phyloP scores from a whole-genome alignment of 2,329 filamentous ascomycete species.

The Neonectria neomacrospora region DNA sequence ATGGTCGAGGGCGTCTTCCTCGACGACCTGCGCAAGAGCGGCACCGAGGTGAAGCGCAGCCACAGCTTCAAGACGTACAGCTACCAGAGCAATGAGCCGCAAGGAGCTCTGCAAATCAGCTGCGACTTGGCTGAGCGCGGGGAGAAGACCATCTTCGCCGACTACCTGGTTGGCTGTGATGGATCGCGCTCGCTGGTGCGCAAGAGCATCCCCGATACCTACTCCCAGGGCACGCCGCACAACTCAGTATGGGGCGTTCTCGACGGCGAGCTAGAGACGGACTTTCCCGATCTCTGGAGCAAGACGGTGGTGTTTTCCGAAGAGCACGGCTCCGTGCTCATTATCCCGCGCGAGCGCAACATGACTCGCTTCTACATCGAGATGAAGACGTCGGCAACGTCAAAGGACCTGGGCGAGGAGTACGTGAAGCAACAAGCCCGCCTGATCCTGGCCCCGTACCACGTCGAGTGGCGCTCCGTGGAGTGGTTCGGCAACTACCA shows the following conservation, averaged over 20 bases:
- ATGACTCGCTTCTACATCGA: constrained; percentile 73
- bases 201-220: constrained; percentile 65
- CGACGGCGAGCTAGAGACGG: constrained; percentile 74
- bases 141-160: constrained; percentile 62
- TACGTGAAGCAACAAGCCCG: constrained; percentile 75
- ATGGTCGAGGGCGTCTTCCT: constrained; percentile 78
- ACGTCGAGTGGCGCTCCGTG: constrained; percentile 65
- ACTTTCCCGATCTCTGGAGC: constrained; percentile 80
- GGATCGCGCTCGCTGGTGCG: constrained; percentile 77
- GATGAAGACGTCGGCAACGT: constrained; percentile 57
- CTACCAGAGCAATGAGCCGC: constrained; percentile 46
- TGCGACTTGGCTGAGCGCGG: constrained; percentile 59
- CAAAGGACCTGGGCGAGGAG: constrained; percentile 62
- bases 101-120: constrained; percentile 58
- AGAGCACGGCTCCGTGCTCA: constrained; percentile 72
- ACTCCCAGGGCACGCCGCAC: constrained; percentile 64
- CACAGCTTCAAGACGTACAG: constrained; percentile 69
- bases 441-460: constrained; percentile 67
- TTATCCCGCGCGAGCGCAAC: constrained; percentile 76
- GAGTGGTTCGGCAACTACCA: constrained; percentile 79
- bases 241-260: constrained; percentile 74
- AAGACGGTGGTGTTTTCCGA: constrained; percentile 76
- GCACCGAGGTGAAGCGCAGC: constrained; percentile 69
- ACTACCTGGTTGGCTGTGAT: constrained; percentile 77
- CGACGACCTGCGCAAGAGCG: constrained; percentile 72